Conservation (phyloP, 331 rosid species). For the Spiraea crenata region DNA sequence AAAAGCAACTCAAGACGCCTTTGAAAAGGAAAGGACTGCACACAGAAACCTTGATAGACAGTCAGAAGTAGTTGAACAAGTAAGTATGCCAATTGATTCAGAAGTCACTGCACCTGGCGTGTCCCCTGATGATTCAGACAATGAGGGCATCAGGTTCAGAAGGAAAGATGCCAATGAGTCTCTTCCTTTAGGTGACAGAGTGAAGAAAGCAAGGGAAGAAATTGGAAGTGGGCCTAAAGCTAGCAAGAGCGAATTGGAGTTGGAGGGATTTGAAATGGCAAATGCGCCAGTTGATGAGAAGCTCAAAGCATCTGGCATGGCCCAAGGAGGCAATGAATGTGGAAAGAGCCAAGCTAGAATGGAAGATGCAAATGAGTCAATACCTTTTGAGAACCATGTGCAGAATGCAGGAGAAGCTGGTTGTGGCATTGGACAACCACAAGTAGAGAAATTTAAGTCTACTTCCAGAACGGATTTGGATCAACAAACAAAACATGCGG, state of each 20-base stretch:
- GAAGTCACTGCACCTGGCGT: conserved; percentile 26
- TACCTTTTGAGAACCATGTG: conserved; percentile 19
- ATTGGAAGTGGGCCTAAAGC: conserved; percentile 6
- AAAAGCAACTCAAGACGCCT: conserved; percentile 32
- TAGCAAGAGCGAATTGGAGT: conserved; percentile 17
- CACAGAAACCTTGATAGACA: conserved; percentile 31
- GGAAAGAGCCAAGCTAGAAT: conserved; percentile 2
- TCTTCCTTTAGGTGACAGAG: conserved; percentile 29
- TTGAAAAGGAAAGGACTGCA: conserved; percentile 26
- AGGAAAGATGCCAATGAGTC: conserved; percentile 33
- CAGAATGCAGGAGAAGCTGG: conserved; percentile 38
- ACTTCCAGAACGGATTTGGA: conserved; percentile 34
- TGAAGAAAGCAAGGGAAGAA: conserved; percentile 31
- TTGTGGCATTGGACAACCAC: conserved; percentile 28
- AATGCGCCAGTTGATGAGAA: conserved; percentile 19
- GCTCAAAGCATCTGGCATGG: conserved; percentile 15
- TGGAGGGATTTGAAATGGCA: conserved; percentile 21
- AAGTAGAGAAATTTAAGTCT: conserved; percentile 33
- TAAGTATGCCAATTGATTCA: conserved; percentile 26
- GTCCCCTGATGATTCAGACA: conserved; percentile 30
- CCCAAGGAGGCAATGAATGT: conserved; percentile 11
- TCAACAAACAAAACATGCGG: conserved; percentile 42
- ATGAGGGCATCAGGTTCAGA: conserved; percentile 22
- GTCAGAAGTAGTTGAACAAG: conserved; percentile 37
- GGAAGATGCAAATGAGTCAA: conserved; percentile 24